Evolutionary conservation across 495 filamentous ascomycete species (phyloP).

Genomic region (Parmelia sp.): DNA sequence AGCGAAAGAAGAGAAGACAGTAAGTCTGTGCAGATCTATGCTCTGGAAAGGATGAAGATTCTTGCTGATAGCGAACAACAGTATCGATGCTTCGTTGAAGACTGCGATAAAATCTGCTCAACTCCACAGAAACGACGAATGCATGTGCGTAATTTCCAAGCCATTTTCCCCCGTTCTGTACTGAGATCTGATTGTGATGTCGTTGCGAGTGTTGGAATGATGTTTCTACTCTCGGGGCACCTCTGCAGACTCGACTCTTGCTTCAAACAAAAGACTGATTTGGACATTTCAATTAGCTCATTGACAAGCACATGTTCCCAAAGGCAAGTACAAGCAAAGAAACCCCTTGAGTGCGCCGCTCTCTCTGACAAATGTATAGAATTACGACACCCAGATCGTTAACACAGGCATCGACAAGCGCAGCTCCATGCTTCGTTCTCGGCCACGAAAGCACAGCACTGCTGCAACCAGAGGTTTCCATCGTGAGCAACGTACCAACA

Average conservation of each 20-base stretch:
- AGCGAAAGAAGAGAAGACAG: constrained; percentile 80
- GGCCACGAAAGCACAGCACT: constrained; percentile 46
- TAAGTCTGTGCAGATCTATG: constrained; percentile 38
- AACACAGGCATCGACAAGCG: constrained; percentile 83
- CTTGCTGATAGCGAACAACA: constrained; percentile 28
- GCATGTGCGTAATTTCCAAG: constrained; percentile 39
- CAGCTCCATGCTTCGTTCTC: constrained; percentile 63
- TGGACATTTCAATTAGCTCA: constrained; percentile 35
- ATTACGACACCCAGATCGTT: constrained; percentile 85
- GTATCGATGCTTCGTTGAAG: constrained; percentile 86
- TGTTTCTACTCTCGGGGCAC: no score
- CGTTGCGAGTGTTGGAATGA: no score
- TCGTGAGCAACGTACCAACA: constrained; percentile 11
- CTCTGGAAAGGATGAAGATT: not conserved
- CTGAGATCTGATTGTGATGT: no score
- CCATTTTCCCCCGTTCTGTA: no score
- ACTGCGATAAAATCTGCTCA: constrained; percentile 78
- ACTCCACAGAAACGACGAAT: constrained; percentile 75
- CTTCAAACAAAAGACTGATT: no score
- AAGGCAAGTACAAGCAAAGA: constrained; percentile 38
- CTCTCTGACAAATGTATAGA: constrained; percentile 32
- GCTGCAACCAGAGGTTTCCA: constrained; percentile 30
- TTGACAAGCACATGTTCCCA: constrained; percentile 93
- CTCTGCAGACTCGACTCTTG: no score
- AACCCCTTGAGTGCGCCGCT: not conserved